Percentiles rank a stretch among this genome's conserved stretches.
These are phyloP conservation scores for Globisporangium nagaii DNA, from an alignment of 352 stramenopile genomes.

Conservation along the genomic window DNA sequence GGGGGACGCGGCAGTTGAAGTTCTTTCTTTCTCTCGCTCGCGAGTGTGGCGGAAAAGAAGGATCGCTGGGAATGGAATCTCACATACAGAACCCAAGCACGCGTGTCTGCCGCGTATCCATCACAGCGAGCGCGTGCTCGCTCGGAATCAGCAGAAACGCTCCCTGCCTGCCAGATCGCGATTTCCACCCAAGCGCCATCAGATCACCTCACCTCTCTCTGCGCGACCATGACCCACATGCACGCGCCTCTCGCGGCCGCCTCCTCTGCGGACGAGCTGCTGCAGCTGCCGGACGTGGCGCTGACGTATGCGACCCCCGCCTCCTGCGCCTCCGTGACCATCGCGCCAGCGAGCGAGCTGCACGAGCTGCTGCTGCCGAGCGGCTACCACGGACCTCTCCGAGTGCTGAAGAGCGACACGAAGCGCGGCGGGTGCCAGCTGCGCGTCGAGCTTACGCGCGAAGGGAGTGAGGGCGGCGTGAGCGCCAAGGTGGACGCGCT, in stretches of 20 bases:
- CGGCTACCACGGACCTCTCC: conserved; percentile 7
- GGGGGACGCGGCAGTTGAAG: conserved; percentile 1
- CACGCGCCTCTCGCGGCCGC: neutral
- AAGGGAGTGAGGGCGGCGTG: neutral
- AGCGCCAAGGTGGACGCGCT: conserved; percentile 13
- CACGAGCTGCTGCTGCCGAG: conserved; percentile 3
- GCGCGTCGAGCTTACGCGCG: neutral
- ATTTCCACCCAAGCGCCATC: neutral
- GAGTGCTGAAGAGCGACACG: conserved; percentile 10
- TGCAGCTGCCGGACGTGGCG: conserved; percentile 7
- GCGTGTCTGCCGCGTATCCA: neutral
- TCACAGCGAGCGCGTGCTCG: neutral
- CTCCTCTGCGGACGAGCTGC: neutral
- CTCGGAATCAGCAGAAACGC: too few species aligned
- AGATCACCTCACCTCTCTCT: neutral
- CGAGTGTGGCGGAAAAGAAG: neutral
- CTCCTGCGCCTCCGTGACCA: conserved; percentile 9
- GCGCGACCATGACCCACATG: neutral
- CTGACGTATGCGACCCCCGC: conserved; percentile 21
- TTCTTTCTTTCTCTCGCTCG: neutral
- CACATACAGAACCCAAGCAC: too few species aligned
- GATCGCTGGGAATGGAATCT: neutral
- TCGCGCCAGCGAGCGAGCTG: conserved; percentile 9
- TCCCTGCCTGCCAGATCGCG: neutral
- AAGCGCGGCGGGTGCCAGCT: conserved; percentile 10